Percentiles rank a stretch among this genome's conserved stretches.
phyloP scores from a whole-genome alignment of 1,284 basidiomycete species.

The Papiliotrema nemorosa region DNA sequence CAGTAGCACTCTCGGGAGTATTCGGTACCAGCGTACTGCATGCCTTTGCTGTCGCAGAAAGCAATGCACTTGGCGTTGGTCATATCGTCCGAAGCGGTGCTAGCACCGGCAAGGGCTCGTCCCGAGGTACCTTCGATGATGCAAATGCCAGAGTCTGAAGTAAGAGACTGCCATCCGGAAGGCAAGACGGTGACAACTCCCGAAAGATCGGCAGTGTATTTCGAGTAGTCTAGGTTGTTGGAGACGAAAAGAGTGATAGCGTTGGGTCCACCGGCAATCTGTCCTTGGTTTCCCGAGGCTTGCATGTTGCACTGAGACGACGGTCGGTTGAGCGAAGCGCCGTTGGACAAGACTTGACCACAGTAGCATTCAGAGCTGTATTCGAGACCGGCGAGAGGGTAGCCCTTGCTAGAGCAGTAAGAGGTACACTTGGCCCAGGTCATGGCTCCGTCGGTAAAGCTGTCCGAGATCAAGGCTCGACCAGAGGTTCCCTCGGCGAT shows the following conservation, averaged over 20 bases:
- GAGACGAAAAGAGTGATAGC: conserved; percentile 17
- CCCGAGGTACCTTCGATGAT: conserved; percentile 4
- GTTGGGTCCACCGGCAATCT: conserved; percentile 28
- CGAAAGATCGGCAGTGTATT: conserved; percentile 4
- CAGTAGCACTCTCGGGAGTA: conserved; percentile 37
- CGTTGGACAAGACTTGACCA: conserved; percentile 18
- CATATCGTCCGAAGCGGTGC: conserved; percentile 9
- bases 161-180: neutral
- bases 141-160: conserved; percentile 5
- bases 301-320: conserved; percentile 24
- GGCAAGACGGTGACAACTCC: neutral
- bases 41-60: conserved; percentile 14
- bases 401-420: conserved; percentile 20
- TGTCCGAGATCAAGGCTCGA: conserved; percentile 28
- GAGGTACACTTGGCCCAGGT: conserved; percentile 15
- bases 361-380: conserved; percentile 35
- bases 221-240: conserved; percentile 24
- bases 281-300: conserved; percentile 18
- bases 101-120: conserved; percentile 14
- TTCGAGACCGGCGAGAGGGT: conserved; percentile 27
- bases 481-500: conserved; percentile 34
- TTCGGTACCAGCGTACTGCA: conserved; percentile 12
- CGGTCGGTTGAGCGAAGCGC: conserved; percentile 17
- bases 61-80: conserved; percentile 15
- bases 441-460: conserved; percentile 24